Evolutionary conservation across 768 basidiomycete genomes (phyloP).

Genomic region (Hygrophorus russula): DNA sequence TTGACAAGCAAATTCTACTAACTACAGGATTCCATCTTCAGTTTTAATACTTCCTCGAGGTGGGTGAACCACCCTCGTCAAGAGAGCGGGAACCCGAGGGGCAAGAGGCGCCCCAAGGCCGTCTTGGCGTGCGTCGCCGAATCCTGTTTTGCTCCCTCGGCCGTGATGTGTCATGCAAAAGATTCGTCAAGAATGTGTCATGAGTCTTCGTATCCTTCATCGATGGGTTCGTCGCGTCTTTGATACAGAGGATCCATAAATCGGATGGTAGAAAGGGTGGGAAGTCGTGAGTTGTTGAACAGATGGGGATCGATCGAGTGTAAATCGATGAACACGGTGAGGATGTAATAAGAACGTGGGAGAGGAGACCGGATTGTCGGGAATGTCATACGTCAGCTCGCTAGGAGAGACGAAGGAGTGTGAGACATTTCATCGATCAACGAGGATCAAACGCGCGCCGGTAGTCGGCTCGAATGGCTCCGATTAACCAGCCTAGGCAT

Average conservation of each 20-base stretch:
- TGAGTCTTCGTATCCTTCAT: conserved; percentile 5
- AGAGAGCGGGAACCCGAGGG: neutral
- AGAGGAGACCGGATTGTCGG: conserved; percentile 8
- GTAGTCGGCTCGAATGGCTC: conserved; percentile 12
- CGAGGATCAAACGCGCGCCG: conserved; percentile 23
- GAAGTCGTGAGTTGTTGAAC: neutral
- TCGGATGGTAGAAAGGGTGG: neutral
- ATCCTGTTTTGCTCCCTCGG: neutral
- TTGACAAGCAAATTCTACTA: neutral
- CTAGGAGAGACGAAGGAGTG: conserved; percentile 21
- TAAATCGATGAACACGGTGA: neutral
- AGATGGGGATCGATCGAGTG: neutral
- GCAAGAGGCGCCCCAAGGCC: neutral
- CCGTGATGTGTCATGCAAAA: neutral
- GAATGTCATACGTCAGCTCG: conserved; percentile 11
- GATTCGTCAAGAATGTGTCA: conserved; percentile 9
- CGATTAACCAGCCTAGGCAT: conserved; percentile 15
- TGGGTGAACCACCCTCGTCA: neutral
- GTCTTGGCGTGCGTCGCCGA: conserved; percentile 4
- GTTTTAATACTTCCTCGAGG: neutral
- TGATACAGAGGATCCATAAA: neutral
- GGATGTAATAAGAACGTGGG: conserved; percentile 17
- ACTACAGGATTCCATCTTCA: conserved; percentile 1
- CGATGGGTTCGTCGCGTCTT: neutral
- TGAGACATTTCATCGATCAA: conserved; percentile 32